Evolutionary conservation across 1,284 basidiomycete genomes (phyloP).

Genomic region (Sanghuangporus sanghuang): DNA sequence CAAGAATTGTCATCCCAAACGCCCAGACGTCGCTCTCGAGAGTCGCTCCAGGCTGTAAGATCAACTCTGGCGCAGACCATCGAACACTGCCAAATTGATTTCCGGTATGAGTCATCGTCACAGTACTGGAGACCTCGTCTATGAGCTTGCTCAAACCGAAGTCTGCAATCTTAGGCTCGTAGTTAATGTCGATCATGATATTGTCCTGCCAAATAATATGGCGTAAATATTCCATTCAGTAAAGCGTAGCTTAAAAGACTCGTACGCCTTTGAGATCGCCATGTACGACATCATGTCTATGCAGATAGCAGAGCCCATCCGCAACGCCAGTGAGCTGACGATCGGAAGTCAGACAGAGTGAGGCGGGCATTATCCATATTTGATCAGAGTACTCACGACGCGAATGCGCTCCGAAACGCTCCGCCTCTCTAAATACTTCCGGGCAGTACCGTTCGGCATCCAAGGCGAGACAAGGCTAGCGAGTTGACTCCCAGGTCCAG

Average conservation of each 20-base stretch:
- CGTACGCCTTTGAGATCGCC: constrained; percentile 16
- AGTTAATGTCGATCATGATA: constrained; percentile 12
- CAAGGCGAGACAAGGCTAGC: constrained; percentile 18
- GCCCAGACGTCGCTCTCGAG: constrained; percentile 17
- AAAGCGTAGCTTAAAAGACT: background rate
- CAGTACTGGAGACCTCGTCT: background rate
- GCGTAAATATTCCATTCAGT: background rate
- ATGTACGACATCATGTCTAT: constrained; percentile 17
- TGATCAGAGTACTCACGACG: constrained; percentile 3
- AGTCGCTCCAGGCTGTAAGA: constrained; percentile 7
- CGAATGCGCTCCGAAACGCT: constrained; percentile 7
- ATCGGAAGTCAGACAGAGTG: background rate
- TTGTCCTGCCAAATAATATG: constrained; percentile 1
- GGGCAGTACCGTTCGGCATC: constrained; percentile 15
- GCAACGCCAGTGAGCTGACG: constrained; percentile 14
- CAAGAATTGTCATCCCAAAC: constrained; percentile 17
- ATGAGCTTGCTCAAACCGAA: constrained; percentile 15
- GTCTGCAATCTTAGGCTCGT: constrained; percentile 15
- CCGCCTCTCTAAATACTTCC: constrained; percentile 2
- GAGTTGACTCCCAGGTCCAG: background rate
- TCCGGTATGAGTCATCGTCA: constrained; percentile 3
- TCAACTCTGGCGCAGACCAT: constrained; percentile 15
- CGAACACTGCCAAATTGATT: constrained; percentile 8
- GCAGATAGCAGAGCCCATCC: constrained; percentile 16
- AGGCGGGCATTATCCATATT: background rate